Percentiles rank a stretch among this genome's conserved stretches.
Evolutionary conservation across 2,329 filamentous ascomycete genomes (phyloP).

Genomic region (Orbilia oligospora): DNA sequence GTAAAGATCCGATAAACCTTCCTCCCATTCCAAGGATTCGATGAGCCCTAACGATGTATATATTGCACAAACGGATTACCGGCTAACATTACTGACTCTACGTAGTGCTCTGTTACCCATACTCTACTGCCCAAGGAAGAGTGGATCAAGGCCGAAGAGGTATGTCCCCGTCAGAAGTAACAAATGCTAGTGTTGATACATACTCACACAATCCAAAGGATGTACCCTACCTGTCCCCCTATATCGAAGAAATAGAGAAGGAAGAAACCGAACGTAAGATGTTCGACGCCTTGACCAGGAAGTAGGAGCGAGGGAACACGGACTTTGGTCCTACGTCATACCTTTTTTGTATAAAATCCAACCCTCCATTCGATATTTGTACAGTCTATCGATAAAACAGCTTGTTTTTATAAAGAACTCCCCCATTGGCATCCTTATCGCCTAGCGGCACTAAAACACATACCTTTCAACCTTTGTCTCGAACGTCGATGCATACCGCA

Average conservation of each 20-base stretch:
- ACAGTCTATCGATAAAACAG: conserved; percentile 33
- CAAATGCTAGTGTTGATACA: conserved; percentile 1
- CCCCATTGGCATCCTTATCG: not conserved
- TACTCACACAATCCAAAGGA: conserved; percentile 71
- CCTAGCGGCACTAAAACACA: not conserved
- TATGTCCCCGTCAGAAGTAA: conserved; percentile 66
- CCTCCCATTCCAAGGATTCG: not conserved
- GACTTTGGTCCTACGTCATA: conserved; percentile 4
- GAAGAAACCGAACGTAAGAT: conserved; percentile 78
- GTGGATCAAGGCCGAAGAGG: conserved; percentile 78
- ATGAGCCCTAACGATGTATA: too few species aligned
- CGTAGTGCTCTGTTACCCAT: conserved; percentile 76
- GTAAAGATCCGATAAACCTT: conserved; percentile 68
- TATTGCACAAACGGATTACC: not conserved
- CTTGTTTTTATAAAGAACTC: not conserved
- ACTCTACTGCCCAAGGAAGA: conserved; percentile 76
- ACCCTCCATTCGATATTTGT: conserved; percentile 33
- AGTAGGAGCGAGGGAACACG: conserved; percentile 7
- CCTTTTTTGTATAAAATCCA: conserved; percentile 26
- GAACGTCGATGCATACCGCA: not conserved
- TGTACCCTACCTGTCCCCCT: conserved; percentile 75
- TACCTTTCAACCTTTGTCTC: not conserved
- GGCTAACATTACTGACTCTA: not conserved
- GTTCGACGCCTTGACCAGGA: conserved; percentile 73
- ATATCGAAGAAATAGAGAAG: conserved; percentile 78